These are phyloP conservation scores for Clitoria ternatea DNA, from an alignment of 306 rosid genomes.

Conservation along the genomic window DNA sequence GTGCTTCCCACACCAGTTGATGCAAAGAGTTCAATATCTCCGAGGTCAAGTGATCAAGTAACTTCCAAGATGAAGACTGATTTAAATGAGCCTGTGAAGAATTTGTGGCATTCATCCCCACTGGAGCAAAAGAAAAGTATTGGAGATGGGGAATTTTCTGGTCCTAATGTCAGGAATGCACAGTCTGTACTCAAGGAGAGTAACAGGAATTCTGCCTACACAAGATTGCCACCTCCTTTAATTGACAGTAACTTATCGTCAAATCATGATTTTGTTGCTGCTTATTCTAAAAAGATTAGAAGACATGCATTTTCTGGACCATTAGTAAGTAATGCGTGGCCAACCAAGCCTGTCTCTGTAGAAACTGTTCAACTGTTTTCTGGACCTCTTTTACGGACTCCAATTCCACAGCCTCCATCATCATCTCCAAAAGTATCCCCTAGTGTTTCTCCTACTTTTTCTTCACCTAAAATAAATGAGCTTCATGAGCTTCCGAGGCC, in stretches of 20 bases:
- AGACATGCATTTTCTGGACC: slow-evolving; percentile 78
- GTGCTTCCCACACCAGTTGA: slow-evolving; percentile 74
- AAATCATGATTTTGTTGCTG: slow-evolving; percentile 32
- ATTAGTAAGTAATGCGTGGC: slow-evolving; percentile 43
- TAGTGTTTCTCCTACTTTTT: slow-evolving; percentile 59
- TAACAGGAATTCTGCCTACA: slow-evolving; percentile 40
- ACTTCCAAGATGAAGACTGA: slow-evolving; percentile 29
- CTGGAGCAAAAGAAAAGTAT: slow-evolving; percentile 42
- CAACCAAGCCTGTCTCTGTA: slow-evolving; percentile 40
- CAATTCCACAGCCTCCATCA: slow-evolving; percentile 48
- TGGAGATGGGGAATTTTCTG: slow-evolving; percentile 34
- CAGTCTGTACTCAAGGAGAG: slow-evolving; percentile 67
- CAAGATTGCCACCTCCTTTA: slow-evolving; percentile 52
- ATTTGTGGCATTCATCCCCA: slow-evolving; percentile 68
- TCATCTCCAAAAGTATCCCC: slow-evolving; percentile 61
- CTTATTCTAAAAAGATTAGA: slow-evolving; percentile 50
- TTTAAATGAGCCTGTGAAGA: slow-evolving; percentile 34
- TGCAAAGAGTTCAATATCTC: slow-evolving; percentile 38
- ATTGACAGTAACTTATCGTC: slow-evolving; percentile 36
- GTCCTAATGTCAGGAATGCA: slow-evolving; percentile 28
- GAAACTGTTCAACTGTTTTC: slow-evolving; percentile 57
- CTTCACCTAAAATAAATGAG: slow-evolving; percentile 77
- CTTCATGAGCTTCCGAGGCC: slow-evolving; percentile 92
- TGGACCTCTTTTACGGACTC: slow-evolving; percentile 61
- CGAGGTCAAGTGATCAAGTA: slow-evolving; percentile 32